A percentile compares a stretch with the other conserved stretches of the same genome.
Evolutionary conservation across 108 stramenopile genomes (phyloP).

Genomic region (Pseudonitzschia delicatissima): DNA sequence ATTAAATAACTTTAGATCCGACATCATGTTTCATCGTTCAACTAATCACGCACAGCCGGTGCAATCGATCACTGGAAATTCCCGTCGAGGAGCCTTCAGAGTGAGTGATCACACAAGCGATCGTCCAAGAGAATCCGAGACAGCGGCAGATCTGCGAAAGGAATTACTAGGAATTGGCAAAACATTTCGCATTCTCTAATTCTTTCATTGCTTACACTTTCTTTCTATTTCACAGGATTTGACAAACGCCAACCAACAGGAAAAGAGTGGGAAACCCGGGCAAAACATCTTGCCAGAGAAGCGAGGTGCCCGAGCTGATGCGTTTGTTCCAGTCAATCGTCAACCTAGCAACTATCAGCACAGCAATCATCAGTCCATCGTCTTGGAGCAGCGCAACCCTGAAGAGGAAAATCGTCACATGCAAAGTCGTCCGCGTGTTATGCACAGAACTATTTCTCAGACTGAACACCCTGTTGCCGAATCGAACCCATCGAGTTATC

Average conservation of each 20-base stretch:
- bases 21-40: slow-evolving; percentile 22
- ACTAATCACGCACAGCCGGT: slow-evolving; percentile 6
- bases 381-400: slow-evolving; percentile 33
- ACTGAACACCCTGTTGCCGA: slow-evolving; percentile 7
- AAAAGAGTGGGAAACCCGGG: slow-evolving; percentile 28
- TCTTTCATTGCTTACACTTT: background rate
- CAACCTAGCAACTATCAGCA: slow-evolving; percentile 16
- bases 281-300: slow-evolving; percentile 35
- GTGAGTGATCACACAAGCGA: too few species aligned
- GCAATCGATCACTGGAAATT: slow-evolving; percentile 29
- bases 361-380: slow-evolving; percentile 10
- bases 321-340: slow-evolving; percentile 28
- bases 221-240: slow-evolving; percentile 24
- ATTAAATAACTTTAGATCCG: background rate
- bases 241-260: slow-evolving; percentile 30
- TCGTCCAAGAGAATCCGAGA: background rate
- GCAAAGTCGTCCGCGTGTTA: slow-evolving; percentile 15
- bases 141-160: background rate
- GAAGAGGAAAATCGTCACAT: slow-evolving; percentile 17
- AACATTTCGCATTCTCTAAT: background rate
- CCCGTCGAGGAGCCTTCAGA: slow-evolving; percentile 33
- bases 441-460: slow-evolving; percentile 21
- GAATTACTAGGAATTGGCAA: background rate
- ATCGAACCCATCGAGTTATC: slow-evolving; percentile 48
- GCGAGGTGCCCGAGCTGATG: slow-evolving; percentile 25